Conservation (phyloP, 2,329 filamentous ascomycete genomes). For the Phialophora verrucosa region DNA sequence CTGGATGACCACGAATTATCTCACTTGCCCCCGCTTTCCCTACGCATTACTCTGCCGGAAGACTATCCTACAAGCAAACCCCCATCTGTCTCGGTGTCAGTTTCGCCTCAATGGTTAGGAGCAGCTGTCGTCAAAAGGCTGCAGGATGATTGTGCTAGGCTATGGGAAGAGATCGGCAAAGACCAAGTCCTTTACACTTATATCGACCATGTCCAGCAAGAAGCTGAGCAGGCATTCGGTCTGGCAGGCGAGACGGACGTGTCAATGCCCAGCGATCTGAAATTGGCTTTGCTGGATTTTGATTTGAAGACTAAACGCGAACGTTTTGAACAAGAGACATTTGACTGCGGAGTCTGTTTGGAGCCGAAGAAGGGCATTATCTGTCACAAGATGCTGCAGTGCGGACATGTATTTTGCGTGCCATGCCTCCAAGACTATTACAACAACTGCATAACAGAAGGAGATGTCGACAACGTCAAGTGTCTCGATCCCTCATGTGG, state of each 20-base stretch:
- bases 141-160: conserved; percentile 51
- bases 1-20: conserved; percentile 51
- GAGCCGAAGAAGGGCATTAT: conserved; percentile 86
- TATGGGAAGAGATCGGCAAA: conserved; percentile 67
- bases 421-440: conserved; percentile 90
- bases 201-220: conserved; percentile 65
- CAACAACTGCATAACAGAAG: conserved; percentile 83
- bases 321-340: conserved; percentile 81
- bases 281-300: conserved; percentile 76
- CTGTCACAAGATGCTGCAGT: conserved; percentile 82
- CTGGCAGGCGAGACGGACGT: conserved; percentile 49
- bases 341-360: conserved; percentile 85
- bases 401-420: conserved; percentile 88
- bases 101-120: conserved; percentile 61
- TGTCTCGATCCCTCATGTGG: conserved; percentile 83
- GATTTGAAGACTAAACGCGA: conserved; percentile 75
- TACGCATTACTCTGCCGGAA: conserved; percentile 60
- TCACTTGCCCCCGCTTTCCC: conserved; percentile 62
- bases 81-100: conserved; percentile 57
- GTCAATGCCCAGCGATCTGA: conserved; percentile 57
- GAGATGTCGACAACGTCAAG: conserved; percentile 77
- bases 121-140: conserved; percentile 52
- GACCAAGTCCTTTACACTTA: conserved; percentile 64
- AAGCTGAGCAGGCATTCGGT: conserved; percentile 62
- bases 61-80: conserved; percentile 62